These are phyloP conservation scores for Gossypium ekmanianum DNA, from an alignment of 345 rosid species.

Conservation along the genomic window DNA sequence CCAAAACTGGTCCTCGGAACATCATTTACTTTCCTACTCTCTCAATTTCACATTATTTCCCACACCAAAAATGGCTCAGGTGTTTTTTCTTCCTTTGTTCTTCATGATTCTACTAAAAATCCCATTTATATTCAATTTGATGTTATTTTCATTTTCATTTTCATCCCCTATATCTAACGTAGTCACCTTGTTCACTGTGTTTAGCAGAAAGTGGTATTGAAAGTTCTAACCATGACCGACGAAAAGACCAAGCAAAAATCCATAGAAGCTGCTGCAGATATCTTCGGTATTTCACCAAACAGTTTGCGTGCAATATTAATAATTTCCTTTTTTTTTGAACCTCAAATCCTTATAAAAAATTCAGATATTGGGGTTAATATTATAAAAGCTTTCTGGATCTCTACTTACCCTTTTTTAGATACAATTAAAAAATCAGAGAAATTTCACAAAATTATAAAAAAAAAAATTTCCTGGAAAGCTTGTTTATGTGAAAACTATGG, in stretches of 20 bases:
- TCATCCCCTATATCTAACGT: neutral
- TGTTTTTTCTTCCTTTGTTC: slow-evolving; percentile 13
- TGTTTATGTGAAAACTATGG: neutral
- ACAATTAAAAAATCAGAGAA: neutral
- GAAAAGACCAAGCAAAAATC: slow-evolving; percentile 89
- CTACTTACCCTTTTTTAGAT: neutral
- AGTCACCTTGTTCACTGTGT: neutral
- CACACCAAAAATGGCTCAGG: slow-evolving; percentile 57
- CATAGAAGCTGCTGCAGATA: slow-evolving; percentile 84
- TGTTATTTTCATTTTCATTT: neutral
- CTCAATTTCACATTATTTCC: neutral
- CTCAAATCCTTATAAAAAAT: neutral
- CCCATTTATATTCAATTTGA: slow-evolving; percentile 15
- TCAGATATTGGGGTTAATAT: neutral
- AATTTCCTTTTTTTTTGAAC: neutral
- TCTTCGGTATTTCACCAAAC: slow-evolving; percentile 41
- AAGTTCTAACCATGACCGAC: slow-evolving; percentile 87
- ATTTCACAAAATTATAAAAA: neutral
- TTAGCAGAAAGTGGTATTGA: slow-evolving; percentile 69
- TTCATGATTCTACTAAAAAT: neutral
- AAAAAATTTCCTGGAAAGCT: neutral
- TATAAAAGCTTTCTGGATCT: neutral
- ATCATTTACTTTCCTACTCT: neutral
- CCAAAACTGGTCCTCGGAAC: no score
- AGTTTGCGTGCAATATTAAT: neutral